These are phyloP conservation scores for Leccinum subspadiceum DNA, from an alignment of 1,284 basidiomycete genomes.

Conservation along the genomic window DNA sequence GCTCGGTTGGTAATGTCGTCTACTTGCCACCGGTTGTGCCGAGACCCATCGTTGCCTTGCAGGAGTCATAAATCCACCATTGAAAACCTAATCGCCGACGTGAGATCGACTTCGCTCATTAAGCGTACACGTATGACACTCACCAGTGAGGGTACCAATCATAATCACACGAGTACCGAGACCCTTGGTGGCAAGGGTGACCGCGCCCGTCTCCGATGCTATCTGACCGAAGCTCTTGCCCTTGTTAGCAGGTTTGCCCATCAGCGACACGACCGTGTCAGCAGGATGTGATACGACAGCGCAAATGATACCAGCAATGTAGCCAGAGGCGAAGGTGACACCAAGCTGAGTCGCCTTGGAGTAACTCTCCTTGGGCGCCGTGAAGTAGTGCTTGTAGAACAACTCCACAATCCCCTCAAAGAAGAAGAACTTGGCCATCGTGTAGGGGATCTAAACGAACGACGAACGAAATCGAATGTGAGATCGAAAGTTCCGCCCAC, in stretches of 20 bases:
- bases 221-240: conserved; percentile 71
- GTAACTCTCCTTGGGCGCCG: conserved; percentile 71
- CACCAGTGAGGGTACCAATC: conserved; percentile 75
- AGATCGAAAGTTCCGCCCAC: background rate
- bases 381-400: conserved; percentile 77
- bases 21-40: conserved; percentile 86
- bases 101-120: background rate
- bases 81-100: conserved; percentile 57
- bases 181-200: conserved; percentile 70
- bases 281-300: conserved; percentile 83
- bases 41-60: conserved; percentile 77
- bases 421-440: conserved; percentile 88
- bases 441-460: conserved; percentile 70
- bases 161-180: conserved; percentile 78
- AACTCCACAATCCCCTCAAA: conserved; percentile 75
- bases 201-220: conserved; percentile 62
- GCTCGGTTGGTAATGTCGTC: conserved; percentile 3
- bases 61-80: conserved; percentile 87
- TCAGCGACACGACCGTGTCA: conserved; percentile 75
- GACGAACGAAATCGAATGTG: background rate
- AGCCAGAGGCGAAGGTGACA: conserved; percentile 78
- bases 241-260: conserved; percentile 75
- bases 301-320: conserved; percentile 79
- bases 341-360: conserved; percentile 73
- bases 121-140: conserved; percentile 8